Conservation (phyloP, 2,329 filamentous ascomycete species). For the Calcarisporium arbuscula region DNA sequence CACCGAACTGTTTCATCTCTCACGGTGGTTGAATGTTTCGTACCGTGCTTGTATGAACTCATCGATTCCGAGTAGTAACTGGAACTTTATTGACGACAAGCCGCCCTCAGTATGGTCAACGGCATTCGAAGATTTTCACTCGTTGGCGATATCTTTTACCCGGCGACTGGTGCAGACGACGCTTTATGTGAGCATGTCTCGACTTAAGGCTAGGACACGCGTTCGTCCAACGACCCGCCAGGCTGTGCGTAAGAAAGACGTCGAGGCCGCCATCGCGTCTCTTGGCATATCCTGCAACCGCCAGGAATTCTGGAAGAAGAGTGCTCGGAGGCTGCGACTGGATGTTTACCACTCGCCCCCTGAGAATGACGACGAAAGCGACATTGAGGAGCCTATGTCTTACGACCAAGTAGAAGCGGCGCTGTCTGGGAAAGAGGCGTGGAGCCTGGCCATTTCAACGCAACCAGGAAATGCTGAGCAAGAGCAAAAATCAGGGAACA, state of each 20-base stretch:
- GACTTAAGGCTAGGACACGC: slow-evolving; percentile 48
- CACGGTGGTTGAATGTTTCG: slow-evolving; percentile 58
- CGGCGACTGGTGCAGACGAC: slow-evolving; percentile 63
- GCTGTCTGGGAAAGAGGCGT: slow-evolving; percentile 19
- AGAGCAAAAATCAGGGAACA: slow-evolving; percentile 4
- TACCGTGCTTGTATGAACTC: slow-evolving; percentile 71
- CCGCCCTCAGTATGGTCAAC: slow-evolving; percentile 68
- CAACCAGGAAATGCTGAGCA: neutral
- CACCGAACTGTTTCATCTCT: slow-evolving; percentile 50
- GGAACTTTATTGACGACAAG: slow-evolving; percentile 54
- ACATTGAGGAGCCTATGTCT: slow-evolving; percentile 28
- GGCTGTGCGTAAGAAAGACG: slow-evolving; percentile 38
- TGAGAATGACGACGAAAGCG: slow-evolving; percentile 14
- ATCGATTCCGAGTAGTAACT: slow-evolving; percentile 56
- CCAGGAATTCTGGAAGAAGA: slow-evolving; percentile 39
- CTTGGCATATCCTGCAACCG: slow-evolving; percentile 34
- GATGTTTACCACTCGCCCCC: slow-evolving; percentile 36
- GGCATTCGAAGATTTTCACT: slow-evolving; percentile 69
- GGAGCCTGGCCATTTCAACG: neutral
- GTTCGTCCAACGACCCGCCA: slow-evolving; percentile 19
- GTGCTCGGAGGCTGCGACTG: slow-evolving; percentile 43
- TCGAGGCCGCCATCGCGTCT: slow-evolving; percentile 41
- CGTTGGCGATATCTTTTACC: slow-evolving; percentile 60
- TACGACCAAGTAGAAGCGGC: slow-evolving; percentile 38
- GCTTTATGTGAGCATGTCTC: slow-evolving; percentile 64